Base-by-base conservation (phyloP, 139 green algal genomes). In the Eudorina sp. region DNA sequence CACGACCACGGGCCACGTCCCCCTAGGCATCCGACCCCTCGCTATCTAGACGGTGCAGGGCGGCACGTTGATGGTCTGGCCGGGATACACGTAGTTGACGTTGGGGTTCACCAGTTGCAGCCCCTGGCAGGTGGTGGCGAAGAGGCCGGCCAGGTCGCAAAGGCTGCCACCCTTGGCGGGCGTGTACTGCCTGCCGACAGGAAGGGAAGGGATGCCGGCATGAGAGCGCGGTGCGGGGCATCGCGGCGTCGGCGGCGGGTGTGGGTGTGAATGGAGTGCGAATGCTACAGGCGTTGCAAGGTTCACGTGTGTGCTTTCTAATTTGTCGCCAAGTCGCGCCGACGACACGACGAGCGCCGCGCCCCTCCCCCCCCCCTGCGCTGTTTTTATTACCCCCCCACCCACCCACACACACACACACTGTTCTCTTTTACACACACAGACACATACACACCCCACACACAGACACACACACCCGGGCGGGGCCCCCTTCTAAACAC, bases 71-170 rank as follows among this genome's bases (percentile, higher is more conserved):
- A 79, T 79, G 23, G 41, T 9, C 41, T 55, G 40, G 41, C 70
- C 70, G 41, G 41, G 18, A 3, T 16, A 21, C 9, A 79, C 11
- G 21, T 27, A 29, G 27, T 1, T 43, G 29, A 64, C 73, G 29
- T 29, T 29, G 4, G 73, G 73, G 73, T 81, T 81, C 9, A 64
- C 27, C 27, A 81, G 73, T 45, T 64, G 27, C 27, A 81, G 73
- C 11, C 73, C 73, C 34, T 62, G 11, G 73, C 73, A 81, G 73
- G 43, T 43, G 45, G 73, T 62, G 73, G 13, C 29, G 45, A 81
- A 81, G 9, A 55, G 45, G 45, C 7, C 2, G 29, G 73, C 45
- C 4, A 64, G 13, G 73, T 64, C 45, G 73, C 73, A 81, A 4
- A 81, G 27, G 73, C 27, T 43, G 41, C 41, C 14, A 34, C 29